phyloP scores from a whole-genome alignment of 371 early-diverging fungal species.

The Mucor lusitanicus region DNA sequence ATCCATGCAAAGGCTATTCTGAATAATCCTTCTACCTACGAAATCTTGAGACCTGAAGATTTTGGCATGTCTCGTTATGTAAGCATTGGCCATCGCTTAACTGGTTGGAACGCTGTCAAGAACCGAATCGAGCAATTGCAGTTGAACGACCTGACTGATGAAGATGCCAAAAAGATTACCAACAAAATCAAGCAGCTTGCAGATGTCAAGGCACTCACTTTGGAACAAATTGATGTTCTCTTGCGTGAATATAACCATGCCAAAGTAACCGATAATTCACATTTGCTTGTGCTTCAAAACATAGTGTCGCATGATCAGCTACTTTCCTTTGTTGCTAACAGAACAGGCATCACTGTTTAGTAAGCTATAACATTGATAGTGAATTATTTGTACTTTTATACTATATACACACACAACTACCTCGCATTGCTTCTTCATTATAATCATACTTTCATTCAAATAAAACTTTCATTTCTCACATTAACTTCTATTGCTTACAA shows the following conservation, averaged over 20 bases:
- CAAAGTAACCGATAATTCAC: slow-evolving; percentile 28
- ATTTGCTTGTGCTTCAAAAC: neutral
- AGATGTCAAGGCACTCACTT: slow-evolving; percentile 67
- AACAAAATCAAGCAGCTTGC: slow-evolving; percentile 91
- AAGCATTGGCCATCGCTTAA: slow-evolving; percentile 93
- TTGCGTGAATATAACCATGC: slow-evolving; percentile 39
- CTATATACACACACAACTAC: neutral
- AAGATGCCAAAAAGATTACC: slow-evolving; percentile 90
- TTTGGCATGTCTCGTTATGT: slow-evolving; percentile 97
- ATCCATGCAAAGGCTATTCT: slow-evolving; percentile 98
- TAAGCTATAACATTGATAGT: neutral
- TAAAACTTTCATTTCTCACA: neutral
- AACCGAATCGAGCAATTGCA: slow-evolving; percentile 90
- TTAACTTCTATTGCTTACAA: neutral
- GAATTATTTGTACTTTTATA: neutral
- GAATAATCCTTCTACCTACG: slow-evolving; percentile 96
- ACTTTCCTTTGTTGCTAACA: neutral
- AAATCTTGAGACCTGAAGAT: slow-evolving; percentile 95
- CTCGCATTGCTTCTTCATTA: neutral
- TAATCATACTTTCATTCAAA: neutral
- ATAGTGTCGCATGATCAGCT: neutral
- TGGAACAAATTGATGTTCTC: slow-evolving; percentile 42
- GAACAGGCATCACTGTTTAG: neutral
- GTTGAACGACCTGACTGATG: slow-evolving; percentile 76
- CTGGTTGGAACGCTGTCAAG: slow-evolving; percentile 98